Conservation (phyloP, 495 filamentous ascomycete genomes). For the Xylaria nigripes region DNA sequence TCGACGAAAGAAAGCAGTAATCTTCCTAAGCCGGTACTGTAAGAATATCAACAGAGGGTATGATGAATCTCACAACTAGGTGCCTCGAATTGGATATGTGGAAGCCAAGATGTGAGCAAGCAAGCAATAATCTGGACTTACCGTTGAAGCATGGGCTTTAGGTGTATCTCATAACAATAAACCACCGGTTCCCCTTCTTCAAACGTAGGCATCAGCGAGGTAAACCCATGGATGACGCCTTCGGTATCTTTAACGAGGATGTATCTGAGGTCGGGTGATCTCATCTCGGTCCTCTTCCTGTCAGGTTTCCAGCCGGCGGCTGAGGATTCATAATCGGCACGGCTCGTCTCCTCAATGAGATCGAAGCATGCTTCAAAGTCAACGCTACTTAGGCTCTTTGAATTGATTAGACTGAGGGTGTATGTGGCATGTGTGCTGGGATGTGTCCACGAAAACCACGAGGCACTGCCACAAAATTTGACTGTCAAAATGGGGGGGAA, state of each 20-base stretch:
- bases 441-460: conserved; percentile 41
- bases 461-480: conserved; percentile 6
- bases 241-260: conserved; percentile 44
- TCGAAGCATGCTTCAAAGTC: conserved; percentile 61
- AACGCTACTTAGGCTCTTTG: conserved; percentile 36
- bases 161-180: conserved; percentile 86
- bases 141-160: conserved; percentile 47
- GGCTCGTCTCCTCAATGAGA: conserved; percentile 64
- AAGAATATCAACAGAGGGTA: conserved; percentile 1
- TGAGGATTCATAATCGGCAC: conserved; percentile 56
- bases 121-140: conserved; percentile 7
- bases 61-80: neutral
- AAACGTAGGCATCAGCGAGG: conserved; percentile 75
- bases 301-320: conserved; percentile 58
- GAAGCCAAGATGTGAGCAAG: neutral
- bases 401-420: conserved; percentile 39
- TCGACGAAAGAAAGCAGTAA: conserved; percentile 38
- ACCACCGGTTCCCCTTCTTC: conserved; percentile 67
- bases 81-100: neutral
- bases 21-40: conserved; percentile 40
- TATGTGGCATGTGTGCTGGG: conserved; percentile 31
- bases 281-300: conserved; percentile 70
- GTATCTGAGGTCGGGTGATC: conserved; percentile 59
- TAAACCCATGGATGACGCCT: conserved; percentile 51
- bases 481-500: neutral